Conservation (phyloP, 139 green algal genomes). For the Chlamydomonas sp. region DNA sequence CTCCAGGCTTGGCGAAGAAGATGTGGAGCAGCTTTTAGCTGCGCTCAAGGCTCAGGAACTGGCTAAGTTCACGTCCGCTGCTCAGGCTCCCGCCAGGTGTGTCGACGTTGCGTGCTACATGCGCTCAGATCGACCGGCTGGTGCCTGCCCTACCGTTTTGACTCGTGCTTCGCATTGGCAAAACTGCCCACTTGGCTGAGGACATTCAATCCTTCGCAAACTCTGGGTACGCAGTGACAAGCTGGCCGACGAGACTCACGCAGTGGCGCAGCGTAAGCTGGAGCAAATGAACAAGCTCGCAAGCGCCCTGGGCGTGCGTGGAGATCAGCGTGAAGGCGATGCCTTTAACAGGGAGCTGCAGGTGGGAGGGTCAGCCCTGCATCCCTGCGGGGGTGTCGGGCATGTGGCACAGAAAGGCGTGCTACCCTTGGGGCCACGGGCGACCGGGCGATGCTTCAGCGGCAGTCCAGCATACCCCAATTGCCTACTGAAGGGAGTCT, state of each 20-base stretch:
- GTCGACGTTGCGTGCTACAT: neutral
- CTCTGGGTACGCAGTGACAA: conserved; percentile 5
- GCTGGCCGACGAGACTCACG: conserved; percentile 47
- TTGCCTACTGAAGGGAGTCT: neutral
- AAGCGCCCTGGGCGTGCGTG: conserved; percentile 69
- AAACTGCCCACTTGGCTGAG: neutral
- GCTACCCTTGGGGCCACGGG: neutral
- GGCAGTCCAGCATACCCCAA: neutral
- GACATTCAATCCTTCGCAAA: neutral
- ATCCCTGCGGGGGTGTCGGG: neutral
- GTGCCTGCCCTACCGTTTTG: neutral
- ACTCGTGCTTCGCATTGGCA: neutral
- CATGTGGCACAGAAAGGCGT: neutral
- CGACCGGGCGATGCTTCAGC: neutral
- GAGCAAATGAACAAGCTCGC: conserved; percentile 86
- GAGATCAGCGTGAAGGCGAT: conserved; percentile 85
- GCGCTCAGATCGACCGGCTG: neutral
- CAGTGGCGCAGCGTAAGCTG: conserved; percentile 56
- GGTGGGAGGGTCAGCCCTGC: conserved; percentile 49
- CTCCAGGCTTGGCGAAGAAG: conserved; percentile 61
- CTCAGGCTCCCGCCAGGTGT: conserved; percentile 5
- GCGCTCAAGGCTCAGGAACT: conserved; percentile 16
- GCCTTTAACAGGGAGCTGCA: conserved; percentile 92
- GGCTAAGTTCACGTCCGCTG: neutral
- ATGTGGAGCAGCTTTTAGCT: conserved; percentile 64